phyloP scores from a whole-genome alignment of 768 basidiomycete species.

The Lactifluus hygrophoroides region DNA sequence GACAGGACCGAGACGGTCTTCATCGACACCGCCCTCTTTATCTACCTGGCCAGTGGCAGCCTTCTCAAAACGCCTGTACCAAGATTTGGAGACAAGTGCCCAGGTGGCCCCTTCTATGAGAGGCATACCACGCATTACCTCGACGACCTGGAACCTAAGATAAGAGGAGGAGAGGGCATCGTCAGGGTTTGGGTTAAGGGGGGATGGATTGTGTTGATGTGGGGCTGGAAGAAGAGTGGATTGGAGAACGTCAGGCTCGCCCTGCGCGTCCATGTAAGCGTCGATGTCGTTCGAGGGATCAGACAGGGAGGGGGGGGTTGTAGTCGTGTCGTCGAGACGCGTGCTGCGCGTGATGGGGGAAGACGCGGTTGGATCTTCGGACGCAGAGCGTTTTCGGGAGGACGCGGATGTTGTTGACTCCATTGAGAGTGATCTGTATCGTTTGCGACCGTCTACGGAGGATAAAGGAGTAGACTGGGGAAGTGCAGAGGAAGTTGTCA shows the following conservation, averaged over 20 bases:
- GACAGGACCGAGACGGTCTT: constrained; percentile 62
- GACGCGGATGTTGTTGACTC: constrained; percentile 62
- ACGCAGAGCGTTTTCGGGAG: constrained; percentile 72
- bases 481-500: neutral
- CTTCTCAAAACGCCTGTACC: constrained; percentile 70
- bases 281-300: constrained; percentile 49
- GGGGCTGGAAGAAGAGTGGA: constrained; percentile 5
- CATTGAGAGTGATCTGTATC: constrained; percentile 65
- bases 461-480: constrained; percentile 4
- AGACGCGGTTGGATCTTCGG: constrained; percentile 50
- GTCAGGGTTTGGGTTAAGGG: constrained; percentile 4
- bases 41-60: constrained; percentile 62
- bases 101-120: constrained; percentile 66
- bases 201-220: neutral
- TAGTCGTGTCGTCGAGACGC: constrained; percentile 15
- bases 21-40: constrained; percentile 56
- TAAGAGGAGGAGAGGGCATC: constrained; percentile 15
- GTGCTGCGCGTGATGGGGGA: constrained; percentile 32
- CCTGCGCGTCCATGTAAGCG: constrained; percentile 32
- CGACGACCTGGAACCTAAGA: constrained; percentile 45
- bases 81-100: constrained; percentile 63
- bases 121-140: constrained; percentile 35
- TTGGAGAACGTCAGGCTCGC: constrained; percentile 20
- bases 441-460: constrained; percentile 12
- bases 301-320: constrained; percentile 10